phyloP scores from a whole-genome alignment of 2,329 filamentous ascomycete species.

The Fusarium sp. region DNA sequence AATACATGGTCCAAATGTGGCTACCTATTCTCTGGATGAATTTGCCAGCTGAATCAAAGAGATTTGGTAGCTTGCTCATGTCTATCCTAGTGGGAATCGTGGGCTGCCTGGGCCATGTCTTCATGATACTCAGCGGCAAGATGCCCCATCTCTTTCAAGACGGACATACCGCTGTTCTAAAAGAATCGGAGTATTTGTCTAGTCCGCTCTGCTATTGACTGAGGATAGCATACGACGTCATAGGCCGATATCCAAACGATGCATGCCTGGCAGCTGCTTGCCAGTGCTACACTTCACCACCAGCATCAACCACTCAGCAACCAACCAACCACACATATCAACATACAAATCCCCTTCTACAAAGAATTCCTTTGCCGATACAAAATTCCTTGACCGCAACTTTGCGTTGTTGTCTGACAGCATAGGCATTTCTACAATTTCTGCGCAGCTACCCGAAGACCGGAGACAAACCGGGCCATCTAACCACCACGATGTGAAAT shows the following conservation, averaged over 20 bases:
- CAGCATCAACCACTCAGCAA: not conserved
- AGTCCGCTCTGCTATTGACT: not conserved
- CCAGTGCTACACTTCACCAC: conserved; percentile 4
- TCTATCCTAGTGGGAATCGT: fast-evolving
- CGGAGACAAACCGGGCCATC: conserved; percentile 11
- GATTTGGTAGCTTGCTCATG: not conserved
- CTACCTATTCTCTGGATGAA: conserved; percentile 62
- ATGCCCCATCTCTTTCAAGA: not conserved
- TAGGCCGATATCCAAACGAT: not conserved
- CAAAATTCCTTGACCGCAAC: conserved; percentile 8
- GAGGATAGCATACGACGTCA: not conserved
- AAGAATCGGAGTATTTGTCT: fast-evolving
- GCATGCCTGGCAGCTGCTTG: conserved; percentile 7
- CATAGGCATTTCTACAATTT: not conserved
- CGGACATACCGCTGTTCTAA: not conserved
- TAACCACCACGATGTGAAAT: not conserved
- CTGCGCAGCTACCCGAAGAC: conserved; percentile 30
- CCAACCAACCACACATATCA: not conserved
- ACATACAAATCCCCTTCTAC: not conserved
- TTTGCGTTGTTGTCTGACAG: not conserved
- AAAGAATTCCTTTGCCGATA: not conserved
- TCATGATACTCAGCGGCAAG: not conserved
- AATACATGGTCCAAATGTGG: conserved; percentile 74
- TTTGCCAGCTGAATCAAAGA: too few species aligned
- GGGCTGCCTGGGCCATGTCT: not conserved